Evolutionary conservation across 2,329 filamentous ascomycete species (phyloP), one percentile per base, ranked within the genome.

Genomic region (Tolypocladium ophioglossoides): DNA sequence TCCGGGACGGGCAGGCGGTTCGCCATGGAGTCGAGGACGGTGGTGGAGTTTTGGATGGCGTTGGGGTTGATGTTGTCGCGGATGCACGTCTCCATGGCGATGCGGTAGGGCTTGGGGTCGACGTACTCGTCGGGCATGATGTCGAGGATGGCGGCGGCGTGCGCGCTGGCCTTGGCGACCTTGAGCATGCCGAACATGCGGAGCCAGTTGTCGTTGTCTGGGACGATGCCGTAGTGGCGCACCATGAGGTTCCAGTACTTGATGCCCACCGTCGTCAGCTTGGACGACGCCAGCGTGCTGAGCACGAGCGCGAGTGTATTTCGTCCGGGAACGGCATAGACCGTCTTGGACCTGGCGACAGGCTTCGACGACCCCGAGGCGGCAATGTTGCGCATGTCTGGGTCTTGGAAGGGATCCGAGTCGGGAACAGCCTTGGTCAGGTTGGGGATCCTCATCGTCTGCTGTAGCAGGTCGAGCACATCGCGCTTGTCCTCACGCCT

Each of bases 241-340:
- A 85, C 87, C 55, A 96, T 73, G 7, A 85, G 65, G 20, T 85
- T 74, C 91, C 91, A 97, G 69, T 96, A 97, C 35, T 77, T 77
- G 52, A 79, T 70, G n/a, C 83, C 87, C n/a, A 80, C 70, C 16
- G 78, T 77, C 9, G 82, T 80, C 52, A 80, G 77, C 52, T 80
- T 78, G 35, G 84, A 78, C 35, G 80, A 76, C 14, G 77, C 71
- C 52, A 89, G 80, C 8, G 85, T 78, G 48, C 82, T 74, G 44
- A 95, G 69, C 22, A 95, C 65, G 47, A 95, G 68, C 1, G 86
- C 86, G 2, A 99, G 78, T 3, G 78, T 77, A 60, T 84, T 84
- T 40, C 69, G 71, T 22, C 75, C 74, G 1, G 81, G 80, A 35
- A 64, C 61, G 30, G 74, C 74, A 56, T 74, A 73, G 24, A 63